phyloP scores from a whole-genome alignment of 176 grass and related monocot species.

The Ananas comosus region DNA sequence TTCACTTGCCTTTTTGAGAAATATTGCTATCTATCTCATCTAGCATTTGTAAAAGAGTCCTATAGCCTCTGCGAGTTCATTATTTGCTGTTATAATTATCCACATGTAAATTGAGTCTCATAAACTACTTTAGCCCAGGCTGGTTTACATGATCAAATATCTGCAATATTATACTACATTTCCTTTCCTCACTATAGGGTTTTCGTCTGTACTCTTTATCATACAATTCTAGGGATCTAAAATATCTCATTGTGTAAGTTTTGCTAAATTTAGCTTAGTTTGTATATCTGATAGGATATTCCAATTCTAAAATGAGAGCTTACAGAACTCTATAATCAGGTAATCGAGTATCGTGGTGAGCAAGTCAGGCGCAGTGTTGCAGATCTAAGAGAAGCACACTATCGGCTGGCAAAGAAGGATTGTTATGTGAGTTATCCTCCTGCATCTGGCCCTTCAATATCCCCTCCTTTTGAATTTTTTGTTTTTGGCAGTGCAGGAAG shows the following conservation, averaged over 20 bases:
- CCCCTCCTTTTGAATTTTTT: not conserved
- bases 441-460: not conserved
- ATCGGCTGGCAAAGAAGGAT: constrained; percentile 70
- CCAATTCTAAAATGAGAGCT: not conserved
- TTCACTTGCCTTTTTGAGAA: too few relatives aligned
- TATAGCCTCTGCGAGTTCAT: too few relatives aligned
- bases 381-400: constrained; percentile 81
- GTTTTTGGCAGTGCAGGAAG: not conserved
- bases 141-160: too few relatives aligned
- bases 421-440: constrained; percentile 67
- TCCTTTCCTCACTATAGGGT: too few relatives aligned
- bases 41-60: too few relatives aligned
- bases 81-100: too few relatives aligned
- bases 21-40: too few relatives aligned
- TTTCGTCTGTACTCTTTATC: not conserved
- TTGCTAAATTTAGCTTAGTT: not conserved
- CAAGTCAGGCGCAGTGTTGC: constrained; percentile 74
- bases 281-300: not conserved
- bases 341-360: constrained; percentile 91
- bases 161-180: too few relatives aligned
- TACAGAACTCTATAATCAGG: constrained; percentile 28
- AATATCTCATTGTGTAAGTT: not conserved
- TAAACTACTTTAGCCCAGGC: too few relatives aligned
- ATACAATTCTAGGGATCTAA: not conserved
- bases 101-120: too few relatives aligned